A percentile compares a stretch with the other conserved stretches of the same genome.
Evolutionary conservation across 345 rosid species (phyloP).

Genomic region (Salix exigua): DNA sequence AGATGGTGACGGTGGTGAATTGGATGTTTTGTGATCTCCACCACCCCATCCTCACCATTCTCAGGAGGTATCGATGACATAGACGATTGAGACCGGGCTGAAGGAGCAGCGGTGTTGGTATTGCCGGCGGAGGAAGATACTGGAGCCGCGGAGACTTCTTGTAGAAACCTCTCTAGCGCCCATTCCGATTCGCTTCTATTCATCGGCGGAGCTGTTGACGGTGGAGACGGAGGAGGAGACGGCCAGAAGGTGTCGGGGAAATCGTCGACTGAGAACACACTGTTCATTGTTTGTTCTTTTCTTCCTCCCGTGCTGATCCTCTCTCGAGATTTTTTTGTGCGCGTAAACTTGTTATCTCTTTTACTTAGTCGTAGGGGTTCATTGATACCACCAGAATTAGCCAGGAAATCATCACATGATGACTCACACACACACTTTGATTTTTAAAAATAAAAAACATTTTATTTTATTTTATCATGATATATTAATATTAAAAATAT

Average conservation of each 20-base stretch:
- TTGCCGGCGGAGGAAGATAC: conserved; percentile 30
- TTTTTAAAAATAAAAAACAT: no score
- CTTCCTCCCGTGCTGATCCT: not conserved
- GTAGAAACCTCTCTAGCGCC: conserved; percentile 57
- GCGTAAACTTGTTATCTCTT: not conserved
- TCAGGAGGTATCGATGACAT: conserved; percentile 34
- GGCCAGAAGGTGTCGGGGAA: conserved; percentile 62
- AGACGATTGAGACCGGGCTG: conserved; percentile 32
- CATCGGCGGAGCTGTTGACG: conserved; percentile 45
- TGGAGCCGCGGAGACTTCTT: conserved; percentile 35
- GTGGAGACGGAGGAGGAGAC: conserved; percentile 23
- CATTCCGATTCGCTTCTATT: conserved; percentile 65
- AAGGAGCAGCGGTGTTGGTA: conserved; percentile 28
- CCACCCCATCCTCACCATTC: conserved; percentile 41
- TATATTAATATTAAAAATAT: no score
- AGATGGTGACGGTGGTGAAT: not conserved
- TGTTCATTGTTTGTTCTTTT: conserved; percentile 13
- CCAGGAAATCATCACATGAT: no score
- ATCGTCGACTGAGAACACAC: conserved; percentile 59
- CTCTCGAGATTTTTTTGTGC: not conserved
- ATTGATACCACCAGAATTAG: no score
- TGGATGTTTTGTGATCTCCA: conserved; percentile 35
- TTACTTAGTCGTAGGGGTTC: not conserved
- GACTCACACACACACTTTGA: no score
- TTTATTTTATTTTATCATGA: no score